Base-by-base conservation (phyloP, 768 basidiomycete species). In the Leccinum barrowsii region DNA sequence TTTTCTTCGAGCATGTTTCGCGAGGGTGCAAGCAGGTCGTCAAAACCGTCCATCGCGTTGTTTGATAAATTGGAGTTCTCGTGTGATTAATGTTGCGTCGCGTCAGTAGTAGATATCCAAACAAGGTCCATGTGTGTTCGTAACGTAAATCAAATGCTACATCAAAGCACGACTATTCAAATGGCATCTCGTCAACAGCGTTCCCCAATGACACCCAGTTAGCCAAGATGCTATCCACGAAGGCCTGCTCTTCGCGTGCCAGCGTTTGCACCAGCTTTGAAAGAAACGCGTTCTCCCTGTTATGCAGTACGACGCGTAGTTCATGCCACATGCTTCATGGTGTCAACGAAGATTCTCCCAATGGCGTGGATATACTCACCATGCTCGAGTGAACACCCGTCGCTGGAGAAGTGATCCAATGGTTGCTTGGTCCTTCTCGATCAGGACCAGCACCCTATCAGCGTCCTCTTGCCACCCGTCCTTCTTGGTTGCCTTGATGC, bases 281-380 rank as follows among this genome's bases (percentile, higher is more conserved):
- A 26, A 95, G 74, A 35, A 95, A 79, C 0, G 89, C 81, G 63
- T 93, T 92, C 75, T 97, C 94, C 55, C 89, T 80, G 63, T 95
- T 94, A 72, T 97, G 94, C 48, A 96, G 76, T 37, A 98, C 87
- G 17, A 94, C 90, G 22, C 92, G 85, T n/a, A 96, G 79, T 72
- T 98, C 94, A 66, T 96, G 91, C 94, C 94, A 98, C 82, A 97
- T 84, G 63, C 94, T 94, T 64, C 32, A 46, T 37, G 48, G 47
- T 54, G 53, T 65, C 59, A 59, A 48, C 40, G 44, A 56, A 19
- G 37, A 30, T 50, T 57, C 46, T 10, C 24, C 35, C 6, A 32
- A 24, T 44, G 47, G 6, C 10, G 47, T 28, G 24, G 15, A 54
- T 48, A 37, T 5, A 70, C 85, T 67, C 67, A 94, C 92, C 87